A percentile compares a stretch with the other conserved stretches of the same genome.
Evolutionary conservation across 1,284 basidiomycete genomes (phyloP).

Genomic region (Cronartium quercuum): DNA sequence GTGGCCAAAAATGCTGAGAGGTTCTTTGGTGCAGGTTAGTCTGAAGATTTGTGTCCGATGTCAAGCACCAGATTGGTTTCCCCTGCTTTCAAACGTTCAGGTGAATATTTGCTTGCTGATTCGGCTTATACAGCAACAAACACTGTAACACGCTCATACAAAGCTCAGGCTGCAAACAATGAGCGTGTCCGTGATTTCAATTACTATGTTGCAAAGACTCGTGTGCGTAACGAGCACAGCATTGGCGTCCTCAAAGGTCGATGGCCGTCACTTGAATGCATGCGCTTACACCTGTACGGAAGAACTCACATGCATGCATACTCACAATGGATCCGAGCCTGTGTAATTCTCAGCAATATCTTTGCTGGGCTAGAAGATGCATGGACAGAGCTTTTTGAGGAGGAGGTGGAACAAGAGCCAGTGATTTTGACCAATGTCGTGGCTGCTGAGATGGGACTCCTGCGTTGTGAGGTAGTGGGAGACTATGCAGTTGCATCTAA

Average conservation of each 20-base stretch:
- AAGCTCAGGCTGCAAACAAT: not conserved
- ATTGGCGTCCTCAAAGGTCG: conserved; percentile 12
- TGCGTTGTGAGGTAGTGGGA: no score
- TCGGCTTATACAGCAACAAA: not conserved
- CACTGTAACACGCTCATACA: conserved; percentile 14
- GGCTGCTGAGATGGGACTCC: no score
- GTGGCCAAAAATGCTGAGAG: no score
- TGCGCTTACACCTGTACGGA: not conserved
- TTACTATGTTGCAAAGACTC: not conserved
- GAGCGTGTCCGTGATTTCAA: conserved; percentile 6
- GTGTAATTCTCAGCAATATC: conserved; percentile 8
- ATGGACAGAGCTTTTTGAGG: not conserved
- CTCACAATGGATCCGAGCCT: not conserved
- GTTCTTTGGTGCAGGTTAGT: no score
- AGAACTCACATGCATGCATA: not conserved
- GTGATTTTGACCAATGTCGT: no score
- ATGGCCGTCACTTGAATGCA: not conserved
- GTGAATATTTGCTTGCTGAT: conserved; percentile 3
- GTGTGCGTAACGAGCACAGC: not conserved
- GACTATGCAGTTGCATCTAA: no score
- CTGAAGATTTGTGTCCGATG: no score
- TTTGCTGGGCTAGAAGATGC: not conserved
- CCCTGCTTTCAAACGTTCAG: no score
- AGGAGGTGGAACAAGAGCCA: no score
- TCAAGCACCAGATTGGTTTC: no score